Percentiles rank a stretch among this genome's conserved stretches.
phyloP scores from a whole-genome alignment of 306 rosid species.

The Senna tora region DNA sequence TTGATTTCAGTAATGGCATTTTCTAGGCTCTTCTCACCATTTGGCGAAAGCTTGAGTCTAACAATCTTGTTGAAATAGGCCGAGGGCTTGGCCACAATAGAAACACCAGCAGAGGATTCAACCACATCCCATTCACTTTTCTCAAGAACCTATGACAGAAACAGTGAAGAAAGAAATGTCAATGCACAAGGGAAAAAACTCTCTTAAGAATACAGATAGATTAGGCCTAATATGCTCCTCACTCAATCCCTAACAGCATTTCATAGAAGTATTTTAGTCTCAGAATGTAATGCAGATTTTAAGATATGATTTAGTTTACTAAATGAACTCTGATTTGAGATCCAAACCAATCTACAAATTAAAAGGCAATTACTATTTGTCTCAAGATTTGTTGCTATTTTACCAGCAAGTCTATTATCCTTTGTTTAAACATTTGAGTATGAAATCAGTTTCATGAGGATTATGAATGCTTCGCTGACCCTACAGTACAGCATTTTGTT shows the following conservation, averaged over 20 bases:
- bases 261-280: background rate
- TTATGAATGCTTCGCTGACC: background rate
- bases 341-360: background rate
- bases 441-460: background rate
- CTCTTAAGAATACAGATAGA: background rate
- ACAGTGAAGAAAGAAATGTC: background rate
- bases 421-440: background rate
- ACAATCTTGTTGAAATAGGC: constrained; percentile 68
- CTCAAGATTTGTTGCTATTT: background rate
- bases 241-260: background rate
- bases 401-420: background rate
- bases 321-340: background rate
- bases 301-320: background rate
- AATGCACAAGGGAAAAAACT: background rate
- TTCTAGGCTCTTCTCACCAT: constrained; percentile 41
- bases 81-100: constrained; percentile 91
- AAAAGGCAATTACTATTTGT: background rate
- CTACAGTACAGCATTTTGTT: too few species aligned
- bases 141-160: constrained; percentile 60
- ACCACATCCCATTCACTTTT: constrained; percentile 87
- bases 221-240: background rate
- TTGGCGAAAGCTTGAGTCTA: constrained; percentile 43
- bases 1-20: constrained; percentile 45
- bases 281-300: background rate
- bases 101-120: constrained; percentile 76